Evolutionary conservation across 495 filamentous ascomycete species (phyloP), one percentile per base, ranked within the genome.

Genomic region (Aspergillus hancockii): DNA sequence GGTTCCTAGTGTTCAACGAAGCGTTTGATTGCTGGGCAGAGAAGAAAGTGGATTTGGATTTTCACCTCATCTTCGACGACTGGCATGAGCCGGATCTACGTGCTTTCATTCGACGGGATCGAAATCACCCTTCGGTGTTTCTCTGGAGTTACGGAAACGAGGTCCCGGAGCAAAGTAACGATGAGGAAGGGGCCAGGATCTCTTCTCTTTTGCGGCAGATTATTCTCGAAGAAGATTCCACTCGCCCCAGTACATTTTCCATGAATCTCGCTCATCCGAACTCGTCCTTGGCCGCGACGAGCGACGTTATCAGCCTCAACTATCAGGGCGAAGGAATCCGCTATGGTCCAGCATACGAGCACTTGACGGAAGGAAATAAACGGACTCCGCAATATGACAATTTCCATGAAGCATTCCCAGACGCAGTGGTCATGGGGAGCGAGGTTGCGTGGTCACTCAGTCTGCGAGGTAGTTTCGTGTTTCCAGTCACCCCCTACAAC

Each of bases 81-180:
- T 58, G 55, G 55, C 8, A n/a, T 12, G 55, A 58, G 46, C 46
- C 55, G 3, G 55, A 58, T 41, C 55, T 58, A 5, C 55, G 55
- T 16, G 38, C 55, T 0, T 51, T 51, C 14, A 49, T 58, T 1
- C 46, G 55, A 1, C 28, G 55, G 0, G 55, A 58, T 21, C 55
- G 55, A 3, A 58, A 58, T 31, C 55, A 58, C 32, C 55, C 55
- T 5, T 58, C 55, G 3, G 55, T 58, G 1, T 40, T 50, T 9
- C n/a, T 43, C 18, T 58, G 55, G 55, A 58, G 55, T 21, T 51
- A 40, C 21, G 55, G 55, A 3, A 58, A 58, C 32, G 55, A 58
- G 28, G 18, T 57, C 4, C 22, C 22, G 0, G 55, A 57, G 45
- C 55, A 57, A 30, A 28, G 25, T 7, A 28, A 23, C 23, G 23